These are phyloP conservation scores for Batrachochytrium dendrobatidis DNA, from an alignment of 371 early-diverging fungal species.

Conservation along the genomic window DNA sequence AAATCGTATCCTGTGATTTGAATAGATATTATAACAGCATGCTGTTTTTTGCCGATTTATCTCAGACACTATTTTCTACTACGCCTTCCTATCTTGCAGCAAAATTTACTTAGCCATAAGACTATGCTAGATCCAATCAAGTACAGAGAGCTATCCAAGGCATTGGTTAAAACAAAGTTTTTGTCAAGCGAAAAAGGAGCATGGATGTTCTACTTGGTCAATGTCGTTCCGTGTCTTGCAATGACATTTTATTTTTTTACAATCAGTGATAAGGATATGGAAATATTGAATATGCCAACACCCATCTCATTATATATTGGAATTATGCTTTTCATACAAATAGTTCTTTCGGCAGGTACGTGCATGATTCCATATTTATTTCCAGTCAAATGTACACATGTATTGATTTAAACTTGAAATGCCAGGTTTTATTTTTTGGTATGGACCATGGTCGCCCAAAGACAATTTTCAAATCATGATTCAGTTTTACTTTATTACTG, in stretches of 20 bases:
- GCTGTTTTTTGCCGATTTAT: neutral
- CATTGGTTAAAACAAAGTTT: neutral
- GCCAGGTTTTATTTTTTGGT: too few species aligned
- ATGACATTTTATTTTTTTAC: too few species aligned
- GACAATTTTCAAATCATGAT: neutral
- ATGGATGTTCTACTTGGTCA: neutral
- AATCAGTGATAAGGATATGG: too few species aligned
- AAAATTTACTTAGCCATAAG: neutral
- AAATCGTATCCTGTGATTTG: too few species aligned
- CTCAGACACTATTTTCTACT: neutral
- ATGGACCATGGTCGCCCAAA: neutral
- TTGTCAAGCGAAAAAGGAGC: neutral
- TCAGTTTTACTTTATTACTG: neutral
- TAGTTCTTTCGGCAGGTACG: neutral
- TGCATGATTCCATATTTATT: too few species aligned
- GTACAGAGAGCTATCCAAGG: neutral
- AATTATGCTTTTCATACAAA: too few species aligned
- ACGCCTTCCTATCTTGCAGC: neutral
- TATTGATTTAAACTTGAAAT: too few species aligned
- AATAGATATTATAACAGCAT: too few species aligned
- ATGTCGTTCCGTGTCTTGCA: too few species aligned
- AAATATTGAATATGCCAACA: too few species aligned
- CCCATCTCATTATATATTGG: too few species aligned
- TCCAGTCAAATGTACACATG: too few species aligned
- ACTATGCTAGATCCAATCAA: neutral